Percentiles rank a stretch among this genome's conserved stretches.
Conservation (phyloP, 73 alveolate genomes). For the Paramecium octaurelia region DNA sequence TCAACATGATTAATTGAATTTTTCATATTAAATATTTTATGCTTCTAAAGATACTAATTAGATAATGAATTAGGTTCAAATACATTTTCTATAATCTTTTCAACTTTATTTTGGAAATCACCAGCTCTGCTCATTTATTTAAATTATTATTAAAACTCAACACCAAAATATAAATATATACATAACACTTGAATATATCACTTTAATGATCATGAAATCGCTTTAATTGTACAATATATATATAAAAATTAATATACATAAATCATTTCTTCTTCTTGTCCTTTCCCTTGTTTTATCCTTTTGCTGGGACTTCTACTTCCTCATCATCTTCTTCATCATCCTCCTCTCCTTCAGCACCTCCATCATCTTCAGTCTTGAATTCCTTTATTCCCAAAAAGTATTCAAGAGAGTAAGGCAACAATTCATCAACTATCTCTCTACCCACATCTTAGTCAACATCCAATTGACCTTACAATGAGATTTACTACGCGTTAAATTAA, state of each 20-base stretch:
- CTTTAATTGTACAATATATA: not conserved
- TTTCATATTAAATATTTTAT: not conserved
- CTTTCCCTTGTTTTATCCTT: not conserved
- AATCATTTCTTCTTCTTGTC: not conserved
- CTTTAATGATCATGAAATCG: not conserved
- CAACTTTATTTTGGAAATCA: not conserved
- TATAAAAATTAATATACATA: not conserved
- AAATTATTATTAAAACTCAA: not conserved
- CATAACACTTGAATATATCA: not conserved
- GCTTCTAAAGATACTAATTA: not conserved
- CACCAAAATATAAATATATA: not conserved
- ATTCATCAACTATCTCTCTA: constrained; percentile 55
- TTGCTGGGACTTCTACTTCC: not conserved
- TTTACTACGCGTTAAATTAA: not conserved
- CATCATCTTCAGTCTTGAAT: constrained; percentile 27
- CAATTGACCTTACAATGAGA: not conserved
- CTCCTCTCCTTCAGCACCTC: constrained; percentile 3
- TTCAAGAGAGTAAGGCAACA: constrained; percentile 56
- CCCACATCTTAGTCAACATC: constrained; percentile 47
- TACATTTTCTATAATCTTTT: constrained; percentile 16
- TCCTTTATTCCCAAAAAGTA: constrained; percentile 46
- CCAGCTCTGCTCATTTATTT: not conserved
- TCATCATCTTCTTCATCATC: constrained; percentile 19
- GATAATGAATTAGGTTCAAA: not conserved
- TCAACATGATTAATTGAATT: not conserved